These are phyloP conservation scores for Oryza meyeriana DNA, from an alignment of 176 grass and related monocot genomes.

Conservation along the genomic window DNA sequence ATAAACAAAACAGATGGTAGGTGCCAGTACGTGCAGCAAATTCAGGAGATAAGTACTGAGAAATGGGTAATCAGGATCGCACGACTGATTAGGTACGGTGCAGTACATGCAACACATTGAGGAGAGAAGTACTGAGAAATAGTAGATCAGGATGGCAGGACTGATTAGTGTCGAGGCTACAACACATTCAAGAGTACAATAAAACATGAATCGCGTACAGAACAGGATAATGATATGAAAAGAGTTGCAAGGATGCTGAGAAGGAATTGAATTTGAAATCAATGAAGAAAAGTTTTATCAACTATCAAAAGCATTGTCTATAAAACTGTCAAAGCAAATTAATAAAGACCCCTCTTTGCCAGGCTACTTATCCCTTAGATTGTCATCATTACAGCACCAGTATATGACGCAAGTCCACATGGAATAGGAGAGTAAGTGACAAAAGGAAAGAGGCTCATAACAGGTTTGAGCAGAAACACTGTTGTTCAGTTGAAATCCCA, in stretches of 20 bases:
- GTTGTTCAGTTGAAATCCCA: not conserved
- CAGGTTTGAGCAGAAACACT: not conserved
- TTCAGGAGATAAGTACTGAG: not conserved
- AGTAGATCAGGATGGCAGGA: not conserved
- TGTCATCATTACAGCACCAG: slow-evolving; percentile 16
- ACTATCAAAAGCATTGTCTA: not conserved
- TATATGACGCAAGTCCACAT: not conserved
- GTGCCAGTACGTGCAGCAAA: not conserved
- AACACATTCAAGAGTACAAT: not conserved
- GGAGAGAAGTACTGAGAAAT: not conserved
- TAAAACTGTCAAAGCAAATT: not conserved
- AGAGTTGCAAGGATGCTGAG: not conserved
- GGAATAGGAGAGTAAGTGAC: not conserved
- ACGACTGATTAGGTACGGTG: not conserved
- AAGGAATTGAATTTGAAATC: not conserved
- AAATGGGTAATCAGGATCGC: not conserved
- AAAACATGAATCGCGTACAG: not conserved
- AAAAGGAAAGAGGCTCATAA: not conserved
- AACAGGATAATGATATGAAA: not conserved
- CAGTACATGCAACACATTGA: not conserved
- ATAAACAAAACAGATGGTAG: not conserved
- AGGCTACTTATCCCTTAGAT: not conserved
- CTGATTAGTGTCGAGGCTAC: not conserved
- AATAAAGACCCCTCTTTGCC: not conserved
- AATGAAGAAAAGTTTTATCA: not conserved